Percentiles rank a stretch among this genome's conserved stretches.
Conservation (phyloP, 306 rosid genomes). For the Geum urbanum region DNA sequence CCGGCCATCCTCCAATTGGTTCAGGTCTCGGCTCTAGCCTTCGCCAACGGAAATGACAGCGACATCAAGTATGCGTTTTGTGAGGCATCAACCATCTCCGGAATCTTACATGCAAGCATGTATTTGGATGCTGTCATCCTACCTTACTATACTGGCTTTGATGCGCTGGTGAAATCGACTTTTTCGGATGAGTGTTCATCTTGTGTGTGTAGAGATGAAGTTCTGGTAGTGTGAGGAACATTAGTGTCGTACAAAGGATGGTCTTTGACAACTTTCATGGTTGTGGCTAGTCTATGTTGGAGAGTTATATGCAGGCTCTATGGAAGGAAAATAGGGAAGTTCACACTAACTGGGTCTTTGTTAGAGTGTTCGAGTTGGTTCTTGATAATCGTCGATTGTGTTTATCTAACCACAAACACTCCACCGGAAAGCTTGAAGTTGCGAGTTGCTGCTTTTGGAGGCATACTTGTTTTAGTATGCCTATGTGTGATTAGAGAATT, state of each 20-base stretch:
- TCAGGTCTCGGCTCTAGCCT: slow-evolving; percentile 64
- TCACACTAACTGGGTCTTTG: slow-evolving; percentile 24
- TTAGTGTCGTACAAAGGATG: slow-evolving; percentile 66
- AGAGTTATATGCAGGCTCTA: slow-evolving; percentile 54
- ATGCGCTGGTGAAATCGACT: slow-evolving; percentile 54
- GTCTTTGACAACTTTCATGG: slow-evolving; percentile 69
- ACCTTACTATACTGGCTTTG: slow-evolving; percentile 82
- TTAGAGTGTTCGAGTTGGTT: slow-evolving; percentile 56
- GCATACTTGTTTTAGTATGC: slow-evolving; percentile 37
- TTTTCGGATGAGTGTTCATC: slow-evolving; percentile 75
- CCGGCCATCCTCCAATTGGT: slow-evolving; percentile 78
- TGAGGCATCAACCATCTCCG: slow-evolving; percentile 75
- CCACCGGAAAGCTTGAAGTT: slow-evolving; percentile 48
- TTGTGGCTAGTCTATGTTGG: slow-evolving; percentile 55
- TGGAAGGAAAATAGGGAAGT: slow-evolving; percentile 32
- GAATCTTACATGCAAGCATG: slow-evolving; percentile 80
- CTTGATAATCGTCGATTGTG: slow-evolving; percentile 49
- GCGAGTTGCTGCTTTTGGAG: slow-evolving; percentile 56
- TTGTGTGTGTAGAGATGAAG: slow-evolving; percentile 73
- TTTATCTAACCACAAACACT: slow-evolving; percentile 41
- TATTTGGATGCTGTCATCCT: slow-evolving; percentile 62
- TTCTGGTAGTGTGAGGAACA: slow-evolving; percentile 63
- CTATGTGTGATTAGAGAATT: slow-evolving; percentile 24
- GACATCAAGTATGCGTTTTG: slow-evolving; percentile 58
- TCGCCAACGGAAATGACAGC: slow-evolving; percentile 42